Conservation (phyloP, 2,329 filamentous ascomycete genomes). For the Geoglossum cookeanum region DNA sequence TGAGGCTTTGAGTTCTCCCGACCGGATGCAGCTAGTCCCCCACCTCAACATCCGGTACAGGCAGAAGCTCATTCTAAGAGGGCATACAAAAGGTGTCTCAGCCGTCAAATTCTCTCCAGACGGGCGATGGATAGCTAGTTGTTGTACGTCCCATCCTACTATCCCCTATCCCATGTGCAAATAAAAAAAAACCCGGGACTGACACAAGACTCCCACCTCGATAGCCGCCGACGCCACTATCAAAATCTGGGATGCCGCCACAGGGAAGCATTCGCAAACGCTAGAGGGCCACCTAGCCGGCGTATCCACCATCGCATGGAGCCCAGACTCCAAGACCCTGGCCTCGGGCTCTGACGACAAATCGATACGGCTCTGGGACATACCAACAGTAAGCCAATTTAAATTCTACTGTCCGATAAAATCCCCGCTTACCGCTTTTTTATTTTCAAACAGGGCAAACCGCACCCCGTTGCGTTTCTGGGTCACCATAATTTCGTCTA, state of each 20-base stretch:
- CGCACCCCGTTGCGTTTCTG: constrained; percentile 42
- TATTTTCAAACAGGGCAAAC: constrained; percentile 26
- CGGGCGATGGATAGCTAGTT: constrained; percentile 73
- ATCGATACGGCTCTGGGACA: constrained; percentile 80
- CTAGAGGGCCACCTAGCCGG: constrained; percentile 87
- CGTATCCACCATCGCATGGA: constrained; percentile 86
- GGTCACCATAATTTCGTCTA: constrained; percentile 97
- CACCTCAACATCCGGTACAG: constrained; percentile 44
- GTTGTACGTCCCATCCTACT: constrained; percentile 31
- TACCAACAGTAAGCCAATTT: constrained; percentile 25
- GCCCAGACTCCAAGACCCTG: constrained; percentile 68
- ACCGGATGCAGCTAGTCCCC: constrained; percentile 8
- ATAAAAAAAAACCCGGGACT: not conserved
- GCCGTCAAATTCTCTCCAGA: constrained; percentile 84
- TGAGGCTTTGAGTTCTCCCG: constrained; percentile 6
- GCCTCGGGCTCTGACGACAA: constrained; percentile 94
- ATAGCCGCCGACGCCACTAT: constrained; percentile 66
- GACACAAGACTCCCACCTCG: not conserved
- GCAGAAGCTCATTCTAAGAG: constrained; percentile 49
- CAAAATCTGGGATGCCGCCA: constrained; percentile 72
- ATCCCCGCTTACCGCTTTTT: not conserved
- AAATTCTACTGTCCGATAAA: too few species aligned
- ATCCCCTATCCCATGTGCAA: not conserved
- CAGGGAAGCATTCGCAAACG: constrained; percentile 65
- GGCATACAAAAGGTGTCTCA: constrained; percentile 62